Conservation (phyloP, 2,329 filamentous ascomycete genomes). For the Monilinia laxa region DNA sequence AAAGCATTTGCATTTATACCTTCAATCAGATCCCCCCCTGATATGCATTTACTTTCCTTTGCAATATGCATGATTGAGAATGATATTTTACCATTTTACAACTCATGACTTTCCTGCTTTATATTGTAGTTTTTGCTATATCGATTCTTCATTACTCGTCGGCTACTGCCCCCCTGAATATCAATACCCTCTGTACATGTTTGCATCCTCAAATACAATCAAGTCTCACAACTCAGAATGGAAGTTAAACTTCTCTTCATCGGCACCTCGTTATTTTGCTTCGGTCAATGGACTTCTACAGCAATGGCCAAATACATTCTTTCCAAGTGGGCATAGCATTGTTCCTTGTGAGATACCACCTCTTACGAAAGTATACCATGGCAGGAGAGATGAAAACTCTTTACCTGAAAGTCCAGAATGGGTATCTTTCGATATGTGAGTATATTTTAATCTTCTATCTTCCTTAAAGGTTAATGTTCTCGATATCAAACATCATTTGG, state of each 20-base stretch:
- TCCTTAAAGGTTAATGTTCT: background rate
- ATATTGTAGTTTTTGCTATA: background rate
- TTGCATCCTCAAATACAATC: too few relatives aligned
- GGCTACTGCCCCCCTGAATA: background rate
- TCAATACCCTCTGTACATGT: conserved; percentile 13
- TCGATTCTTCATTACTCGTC: background rate
- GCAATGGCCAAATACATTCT: conserved; percentile 53
- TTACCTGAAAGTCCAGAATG: conserved; percentile 51
- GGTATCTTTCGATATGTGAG: conserved; percentile 50
- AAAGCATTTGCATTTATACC: background rate
- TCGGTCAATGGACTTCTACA: conserved; percentile 49
- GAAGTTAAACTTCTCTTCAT: conserved; percentile 49
- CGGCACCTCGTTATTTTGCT: conserved; percentile 50
- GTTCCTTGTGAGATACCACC: conserved; percentile 48
- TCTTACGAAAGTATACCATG: conserved; percentile 52
- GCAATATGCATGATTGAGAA: background rate
- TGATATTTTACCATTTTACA: background rate
- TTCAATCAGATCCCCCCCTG: background rate
- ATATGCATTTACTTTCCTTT: background rate
- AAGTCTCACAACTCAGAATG: conserved; percentile 24
- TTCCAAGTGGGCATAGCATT: conserved; percentile 51
- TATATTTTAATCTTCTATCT: conserved; percentile 11
- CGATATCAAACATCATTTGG: too few relatives aligned
- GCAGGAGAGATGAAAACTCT: conserved; percentile 43
- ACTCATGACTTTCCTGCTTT: background rate